These are phyloP conservation scores for Lactarius hatsudake DNA, from an alignment of 768 basidiomycete species.

Conservation along the genomic window DNA sequence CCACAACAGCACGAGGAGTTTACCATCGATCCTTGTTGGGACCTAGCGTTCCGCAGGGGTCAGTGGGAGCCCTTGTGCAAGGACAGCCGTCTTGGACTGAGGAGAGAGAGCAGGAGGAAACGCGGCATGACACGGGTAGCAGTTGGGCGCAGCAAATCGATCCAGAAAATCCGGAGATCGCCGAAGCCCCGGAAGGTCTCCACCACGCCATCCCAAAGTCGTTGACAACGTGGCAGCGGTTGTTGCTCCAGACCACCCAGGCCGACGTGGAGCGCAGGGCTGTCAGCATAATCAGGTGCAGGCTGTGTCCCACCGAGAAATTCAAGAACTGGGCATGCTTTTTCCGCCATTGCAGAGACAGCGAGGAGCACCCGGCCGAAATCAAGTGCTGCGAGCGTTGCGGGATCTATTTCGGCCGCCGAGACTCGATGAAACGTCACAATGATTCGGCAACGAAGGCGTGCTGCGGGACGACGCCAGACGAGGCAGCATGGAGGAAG, in stretches of 20 bases:
- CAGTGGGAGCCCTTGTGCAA: not conserved
- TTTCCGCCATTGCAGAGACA: not conserved
- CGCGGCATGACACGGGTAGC: not conserved
- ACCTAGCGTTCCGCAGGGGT: slow-evolving; percentile 6
- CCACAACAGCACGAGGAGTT: not conserved
- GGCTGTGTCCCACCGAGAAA: not conserved
- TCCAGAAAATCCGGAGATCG: not conserved
- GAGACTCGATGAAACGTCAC: not conserved
- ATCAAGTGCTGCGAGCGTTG: not conserved
- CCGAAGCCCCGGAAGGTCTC: not conserved
- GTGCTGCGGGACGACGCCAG: not conserved
- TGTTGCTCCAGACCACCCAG: not conserved
- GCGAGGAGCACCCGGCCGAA: not conserved
- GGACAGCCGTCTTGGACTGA: not conserved
- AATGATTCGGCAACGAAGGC: not conserved
- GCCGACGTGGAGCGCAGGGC: not conserved
- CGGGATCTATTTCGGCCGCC: not conserved
- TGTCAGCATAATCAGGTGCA: not conserved
- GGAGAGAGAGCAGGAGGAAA: not conserved
- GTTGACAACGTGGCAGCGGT: not conserved
- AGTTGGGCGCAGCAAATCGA: not conserved
- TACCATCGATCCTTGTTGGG: slow-evolving; percentile 1
- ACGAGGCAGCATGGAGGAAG: not conserved
- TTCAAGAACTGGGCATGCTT: not conserved
- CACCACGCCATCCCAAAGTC: not conserved